These are phyloP conservation scores for Phytophthora sp. DNA, from an alignment of 352 stramenopile genomes.

Conservation along the genomic window DNA sequence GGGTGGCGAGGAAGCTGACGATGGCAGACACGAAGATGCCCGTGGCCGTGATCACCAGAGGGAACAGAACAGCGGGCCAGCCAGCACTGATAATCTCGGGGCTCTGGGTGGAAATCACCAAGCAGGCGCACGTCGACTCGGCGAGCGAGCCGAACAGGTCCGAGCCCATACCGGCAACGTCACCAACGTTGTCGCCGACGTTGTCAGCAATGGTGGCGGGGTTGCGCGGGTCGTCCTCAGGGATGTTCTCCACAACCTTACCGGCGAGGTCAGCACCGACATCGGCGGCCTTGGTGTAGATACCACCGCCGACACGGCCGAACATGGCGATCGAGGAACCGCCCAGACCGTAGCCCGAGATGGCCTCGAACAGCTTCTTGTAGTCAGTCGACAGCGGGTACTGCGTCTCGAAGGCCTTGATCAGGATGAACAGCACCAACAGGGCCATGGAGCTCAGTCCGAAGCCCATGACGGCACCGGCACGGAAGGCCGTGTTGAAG, in stretches of 20 bases:
- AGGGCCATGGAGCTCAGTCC: constrained; percentile 97
- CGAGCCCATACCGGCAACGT: constrained; percentile 99
- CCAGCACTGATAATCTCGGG: constrained; percentile 89
- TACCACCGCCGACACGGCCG: constrained; percentile 98
- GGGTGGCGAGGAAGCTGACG: constrained; percentile 97
- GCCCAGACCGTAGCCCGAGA: constrained; percentile 98
- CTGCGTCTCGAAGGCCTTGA: constrained; percentile 94
- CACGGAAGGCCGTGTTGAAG: constrained; percentile 99
- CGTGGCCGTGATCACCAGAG: constrained; percentile 95
- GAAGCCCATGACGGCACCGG: constrained; percentile 99
- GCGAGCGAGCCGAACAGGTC: constrained; percentile 99
- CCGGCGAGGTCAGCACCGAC: constrained; percentile 99
- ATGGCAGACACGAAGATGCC: constrained; percentile 98
- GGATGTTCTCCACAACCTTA: constrained; percentile 99
- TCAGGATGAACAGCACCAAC: constrained; percentile 97
- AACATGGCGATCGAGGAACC: constrained; percentile 99
- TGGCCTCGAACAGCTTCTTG: constrained; percentile 95
- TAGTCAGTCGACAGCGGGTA: constrained; percentile 83
- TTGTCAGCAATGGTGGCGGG: constrained; percentile 99
- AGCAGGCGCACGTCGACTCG: constrained; percentile 97
- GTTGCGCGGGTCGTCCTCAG: constrained; percentile 99
- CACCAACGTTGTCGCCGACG: constrained; percentile 99
- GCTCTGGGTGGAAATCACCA: constrained; percentile 96
- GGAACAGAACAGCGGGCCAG: constrained; percentile 97
- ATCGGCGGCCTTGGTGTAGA: constrained; percentile 99